Percentiles rank a stretch among this genome's conserved stretches.
phyloP scores from a whole-genome alignment of 23 red algal genomes.

The Gracilaria caudata region DNA sequence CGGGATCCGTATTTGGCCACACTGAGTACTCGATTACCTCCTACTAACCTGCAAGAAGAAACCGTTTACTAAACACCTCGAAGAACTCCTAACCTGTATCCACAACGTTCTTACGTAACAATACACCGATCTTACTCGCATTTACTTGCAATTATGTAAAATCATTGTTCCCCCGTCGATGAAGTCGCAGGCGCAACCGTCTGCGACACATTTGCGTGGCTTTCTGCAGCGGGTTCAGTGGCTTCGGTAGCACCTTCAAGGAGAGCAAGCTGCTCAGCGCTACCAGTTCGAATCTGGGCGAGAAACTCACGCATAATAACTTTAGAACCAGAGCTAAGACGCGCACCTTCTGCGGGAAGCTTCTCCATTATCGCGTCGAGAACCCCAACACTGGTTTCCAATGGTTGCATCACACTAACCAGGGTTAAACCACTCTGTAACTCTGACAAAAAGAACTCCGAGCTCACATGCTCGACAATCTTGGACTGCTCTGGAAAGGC shows the following conservation, averaged over 20 bases:
- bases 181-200: not conserved
- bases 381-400: slow-evolving; percentile 60
- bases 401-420: slow-evolving; percentile 58
- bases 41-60: slow-evolving; percentile 41
- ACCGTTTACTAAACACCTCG: slow-evolving; percentile 7
- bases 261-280: not conserved
- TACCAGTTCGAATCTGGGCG: slow-evolving; percentile 48
- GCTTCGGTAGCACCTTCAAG: not conserved
- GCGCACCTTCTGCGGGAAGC: slow-evolving; percentile 12
- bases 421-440: slow-evolving; percentile 62
- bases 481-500: slow-evolving; percentile 39
- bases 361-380: slow-evolving; percentile 64
- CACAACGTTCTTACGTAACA: not conserved
- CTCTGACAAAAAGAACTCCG: slow-evolving; percentile 50
- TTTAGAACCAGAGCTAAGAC: slow-evolving; percentile 51
- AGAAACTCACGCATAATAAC: slow-evolving; percentile 62
- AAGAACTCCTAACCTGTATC: not conserved
- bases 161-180: not conserved
- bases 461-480: slow-evolving; percentile 14
- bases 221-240: not conserved
- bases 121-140: slow-evolving; percentile 24
- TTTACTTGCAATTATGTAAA: slow-evolving; percentile 8
- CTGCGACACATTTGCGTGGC: not conserved
- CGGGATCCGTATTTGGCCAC: slow-evolving; percentile 38
- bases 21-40: slow-evolving; percentile 10